Conservation (phyloP, 345 rosid species). For the Acer campestre region DNA sequence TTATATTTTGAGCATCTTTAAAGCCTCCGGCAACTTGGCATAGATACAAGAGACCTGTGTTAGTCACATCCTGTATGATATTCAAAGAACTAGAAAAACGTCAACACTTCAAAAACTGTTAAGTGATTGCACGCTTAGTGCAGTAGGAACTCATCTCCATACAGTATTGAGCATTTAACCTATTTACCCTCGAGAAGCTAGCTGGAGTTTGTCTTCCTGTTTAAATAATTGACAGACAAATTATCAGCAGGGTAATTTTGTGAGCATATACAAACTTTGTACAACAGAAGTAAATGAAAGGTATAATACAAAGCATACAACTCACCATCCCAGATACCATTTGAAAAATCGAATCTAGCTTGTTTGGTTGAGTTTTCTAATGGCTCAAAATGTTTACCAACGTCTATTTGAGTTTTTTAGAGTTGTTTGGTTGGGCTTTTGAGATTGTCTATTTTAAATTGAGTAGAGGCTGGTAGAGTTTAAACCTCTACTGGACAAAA, state of each 20-base stretch:
- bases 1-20: slow-evolving; percentile 45
- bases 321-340: slow-evolving; percentile 87
- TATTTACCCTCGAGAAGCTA: slow-evolving; percentile 80
- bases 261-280: neutral
- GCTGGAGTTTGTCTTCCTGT: slow-evolving; percentile 88
- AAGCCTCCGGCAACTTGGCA: slow-evolving; percentile 69
- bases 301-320: slow-evolving; percentile 17
- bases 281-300: neutral
- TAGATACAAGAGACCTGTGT: slow-evolving; percentile 74
- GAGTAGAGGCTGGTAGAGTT: too few species aligned
- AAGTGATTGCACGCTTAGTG: neutral
- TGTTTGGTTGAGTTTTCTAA: too few species aligned
- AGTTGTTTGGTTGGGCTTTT: too few species aligned
- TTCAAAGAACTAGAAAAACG: neutral
- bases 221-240: slow-evolving; percentile 26
- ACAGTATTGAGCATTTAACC: slow-evolving; percentile 37
- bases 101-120: slow-evolving; percentile 9
- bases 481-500: too few species aligned
- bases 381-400: too few species aligned
- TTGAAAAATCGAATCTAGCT: slow-evolving; percentile 58
- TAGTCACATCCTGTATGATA: slow-evolving; percentile 59
- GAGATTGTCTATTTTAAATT: too few species aligned
- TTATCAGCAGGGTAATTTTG: slow-evolving; percentile 14
- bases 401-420: too few species aligned
- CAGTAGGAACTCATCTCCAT: slow-evolving; percentile 5